These are phyloP conservation scores for Penicillium brasilianum DNA, from an alignment of 2,329 filamentous ascomycete species.

Conservation along the genomic window DNA sequence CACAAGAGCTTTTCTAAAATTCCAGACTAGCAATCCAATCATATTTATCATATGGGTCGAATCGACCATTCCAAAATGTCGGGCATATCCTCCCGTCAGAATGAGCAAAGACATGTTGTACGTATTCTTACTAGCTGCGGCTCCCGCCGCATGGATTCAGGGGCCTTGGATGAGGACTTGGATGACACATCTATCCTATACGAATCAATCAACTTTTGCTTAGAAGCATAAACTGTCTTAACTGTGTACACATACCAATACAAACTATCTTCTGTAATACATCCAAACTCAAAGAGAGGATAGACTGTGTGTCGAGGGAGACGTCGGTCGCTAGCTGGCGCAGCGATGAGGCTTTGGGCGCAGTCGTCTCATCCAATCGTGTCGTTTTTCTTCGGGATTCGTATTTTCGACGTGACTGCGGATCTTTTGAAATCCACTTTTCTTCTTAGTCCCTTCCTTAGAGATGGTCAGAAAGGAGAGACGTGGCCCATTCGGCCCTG, in stretches of 20 bases:
- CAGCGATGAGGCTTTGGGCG: constrained; percentile 1
- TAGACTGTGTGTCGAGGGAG: too few relatives aligned
- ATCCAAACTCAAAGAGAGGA: too few relatives aligned
- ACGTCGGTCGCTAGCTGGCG: too few relatives aligned
- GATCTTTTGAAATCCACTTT: constrained; percentile 2
- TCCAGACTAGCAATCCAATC: constrained; percentile 3
- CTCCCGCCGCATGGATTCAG: not conserved
- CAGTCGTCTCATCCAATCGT: constrained; percentile 2
- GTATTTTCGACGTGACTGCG: not conserved
- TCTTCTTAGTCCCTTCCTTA: too few relatives aligned
- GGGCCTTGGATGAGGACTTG: not conserved
- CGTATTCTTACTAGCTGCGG: not conserved
- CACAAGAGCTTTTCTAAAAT: constrained; percentile 2
- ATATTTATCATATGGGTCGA: constrained; percentile 3
- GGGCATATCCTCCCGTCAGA: not conserved
- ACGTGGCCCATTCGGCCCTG: constrained; percentile 1
- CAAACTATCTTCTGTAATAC: too few relatives aligned
- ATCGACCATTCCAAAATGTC: not conserved
- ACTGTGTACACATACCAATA: not conserved
- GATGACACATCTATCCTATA: not conserved
- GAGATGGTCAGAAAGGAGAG: too few relatives aligned
- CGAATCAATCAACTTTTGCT: not conserved
- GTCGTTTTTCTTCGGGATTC: constrained; percentile 2
- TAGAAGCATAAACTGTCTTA: not conserved
- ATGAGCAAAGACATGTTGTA: not conserved